Conservation (phyloP, 192 early-diverging fungal species). For the Backusella parvicylindrica region DNA sequence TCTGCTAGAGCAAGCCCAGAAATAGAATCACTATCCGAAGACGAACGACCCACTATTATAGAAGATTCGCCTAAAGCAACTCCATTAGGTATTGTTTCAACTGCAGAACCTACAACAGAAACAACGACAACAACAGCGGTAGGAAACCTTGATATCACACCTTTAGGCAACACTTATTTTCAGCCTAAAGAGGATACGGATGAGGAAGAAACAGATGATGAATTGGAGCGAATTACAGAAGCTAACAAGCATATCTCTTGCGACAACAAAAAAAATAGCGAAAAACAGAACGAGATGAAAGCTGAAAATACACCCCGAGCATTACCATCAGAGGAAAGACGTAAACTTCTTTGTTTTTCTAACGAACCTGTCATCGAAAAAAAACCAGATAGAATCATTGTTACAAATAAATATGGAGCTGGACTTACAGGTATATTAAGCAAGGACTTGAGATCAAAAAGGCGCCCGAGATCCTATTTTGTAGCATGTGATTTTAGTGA, state of each 20-base stretch:
- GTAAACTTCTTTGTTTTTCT: slow-evolving; percentile 15
- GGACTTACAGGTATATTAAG: neutral
- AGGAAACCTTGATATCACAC: neutral
- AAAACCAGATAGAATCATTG: slow-evolving; percentile 10
- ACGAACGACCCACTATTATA: neutral
- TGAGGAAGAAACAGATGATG: slow-evolving; percentile 6
- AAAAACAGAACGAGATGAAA: neutral
- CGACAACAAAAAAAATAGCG: neutral
- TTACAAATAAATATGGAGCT: slow-evolving; percentile 15
- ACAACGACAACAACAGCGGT: neutral
- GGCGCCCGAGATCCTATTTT: slow-evolving; percentile 34
- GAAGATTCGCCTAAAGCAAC: neutral
- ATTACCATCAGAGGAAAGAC: neutral
- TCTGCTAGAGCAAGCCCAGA: neutral
- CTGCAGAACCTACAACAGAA: neutral
- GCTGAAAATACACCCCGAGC: neutral
- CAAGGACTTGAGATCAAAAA: neutral
- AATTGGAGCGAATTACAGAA: slow-evolving; percentile 20
- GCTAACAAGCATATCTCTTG: slow-evolving; percentile 10
- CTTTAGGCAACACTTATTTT: neutral
- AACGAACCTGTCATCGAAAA: neutral
- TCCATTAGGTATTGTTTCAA: neutral
- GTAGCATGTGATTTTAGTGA: slow-evolving; percentile 51
- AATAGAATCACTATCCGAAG: neutral
- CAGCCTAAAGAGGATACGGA: neutral